phyloP scores from a whole-genome alignment of 1,284 basidiomycete species.

The Hymenochaete sp. region DNA sequence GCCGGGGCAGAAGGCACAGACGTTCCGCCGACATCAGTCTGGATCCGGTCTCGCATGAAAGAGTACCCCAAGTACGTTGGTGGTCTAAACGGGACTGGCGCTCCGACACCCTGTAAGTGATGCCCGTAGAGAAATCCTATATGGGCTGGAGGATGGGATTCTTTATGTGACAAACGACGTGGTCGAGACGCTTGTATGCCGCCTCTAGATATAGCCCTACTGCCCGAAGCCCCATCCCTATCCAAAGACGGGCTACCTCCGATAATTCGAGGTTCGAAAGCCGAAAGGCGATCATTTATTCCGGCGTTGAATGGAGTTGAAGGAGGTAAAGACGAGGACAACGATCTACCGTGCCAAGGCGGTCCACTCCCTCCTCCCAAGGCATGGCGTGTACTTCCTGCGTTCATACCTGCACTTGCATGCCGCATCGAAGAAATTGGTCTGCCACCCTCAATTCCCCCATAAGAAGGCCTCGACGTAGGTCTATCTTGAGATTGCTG shows the following conservation, averaged over 20 bases:
- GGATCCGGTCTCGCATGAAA: constrained; percentile 56
- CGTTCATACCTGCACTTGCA: constrained; percentile 9
- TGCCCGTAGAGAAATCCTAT: constrained; percentile 2
- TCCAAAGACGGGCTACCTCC: constrained; percentile 6
- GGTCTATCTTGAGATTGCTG: constrained; percentile 7
- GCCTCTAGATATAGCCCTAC: background rate
- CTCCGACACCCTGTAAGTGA: constrained; percentile 8
- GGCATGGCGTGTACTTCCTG: constrained; percentile 5
- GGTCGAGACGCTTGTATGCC: constrained; percentile 1
- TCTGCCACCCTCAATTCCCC: constrained; percentile 10
- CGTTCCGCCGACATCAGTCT: constrained; percentile 41
- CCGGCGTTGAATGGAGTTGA: constrained; percentile 6
- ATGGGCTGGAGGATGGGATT: background rate
- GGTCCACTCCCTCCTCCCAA: constrained; percentile 16
- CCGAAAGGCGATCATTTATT: constrained; percentile 4
- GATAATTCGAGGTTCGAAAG: constrained; percentile 16
- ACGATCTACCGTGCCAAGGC: constrained; percentile 8
- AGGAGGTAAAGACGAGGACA: constrained; percentile 12
- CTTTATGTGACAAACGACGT: background rate
- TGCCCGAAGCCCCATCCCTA: background rate
- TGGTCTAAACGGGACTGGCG: constrained; percentile 42
- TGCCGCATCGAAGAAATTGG: constrained; percentile 4
- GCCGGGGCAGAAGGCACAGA: constrained; percentile 21
- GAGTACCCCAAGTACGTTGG: constrained; percentile 71
- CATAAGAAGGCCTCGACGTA: constrained; percentile 8